Evolutionary conservation across 2,329 filamentous ascomycete genomes (phyloP), one percentile per base, ranked within the genome.

Genomic region (Xylariaceae sp.): DNA sequence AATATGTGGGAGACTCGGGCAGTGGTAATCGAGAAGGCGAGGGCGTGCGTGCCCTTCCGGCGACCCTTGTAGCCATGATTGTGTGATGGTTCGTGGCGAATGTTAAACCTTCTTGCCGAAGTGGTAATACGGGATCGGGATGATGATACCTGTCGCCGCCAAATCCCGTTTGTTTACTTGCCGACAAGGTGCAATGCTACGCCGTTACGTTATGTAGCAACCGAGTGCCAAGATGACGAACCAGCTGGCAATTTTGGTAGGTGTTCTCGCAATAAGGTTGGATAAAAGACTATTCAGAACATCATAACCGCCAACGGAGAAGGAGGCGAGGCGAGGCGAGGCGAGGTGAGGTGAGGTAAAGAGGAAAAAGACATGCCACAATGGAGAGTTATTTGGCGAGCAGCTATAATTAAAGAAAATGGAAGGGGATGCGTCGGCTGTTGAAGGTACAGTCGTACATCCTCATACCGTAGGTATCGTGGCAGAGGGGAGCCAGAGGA

Each of bases 1-100:
- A 85, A 68, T 80, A 84, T 29, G 82, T 79, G 40, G 83, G 83
- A 19, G 82, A 85, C n/a, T 71, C 71, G 4, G 83, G 83, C n/a
- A 85, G 78, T 19, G 81, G 81, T 0, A 84, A 72, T 60, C 80
- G 75, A n/a, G 79, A 80, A 7, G 75, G 78, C 35, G 78, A 74
- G 35, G 80, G 80, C 30, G 80, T 79, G 37, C 70, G 71, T 32
- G 73, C 69, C 51, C 72, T 62, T 45, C 53, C 51, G 29, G 47
- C n/a, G 4, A 53, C 51, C 42, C 74, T 73, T 47, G 55, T 51
- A 34, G 59, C 54, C 56, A 64, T 58, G 5, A 39, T 57, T 34
- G 26, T 30, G 9, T 40, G 12, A 46, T 48, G 47, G 53, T 50
- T 4, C 37, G 27, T 44, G 7, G 40, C 7, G 27, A 31, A 46